These are phyloP conservation scores for Dipsacomyces acuminosporus DNA, from an alignment of 371 early-diverging fungal genomes.

Conservation along the genomic window DNA sequence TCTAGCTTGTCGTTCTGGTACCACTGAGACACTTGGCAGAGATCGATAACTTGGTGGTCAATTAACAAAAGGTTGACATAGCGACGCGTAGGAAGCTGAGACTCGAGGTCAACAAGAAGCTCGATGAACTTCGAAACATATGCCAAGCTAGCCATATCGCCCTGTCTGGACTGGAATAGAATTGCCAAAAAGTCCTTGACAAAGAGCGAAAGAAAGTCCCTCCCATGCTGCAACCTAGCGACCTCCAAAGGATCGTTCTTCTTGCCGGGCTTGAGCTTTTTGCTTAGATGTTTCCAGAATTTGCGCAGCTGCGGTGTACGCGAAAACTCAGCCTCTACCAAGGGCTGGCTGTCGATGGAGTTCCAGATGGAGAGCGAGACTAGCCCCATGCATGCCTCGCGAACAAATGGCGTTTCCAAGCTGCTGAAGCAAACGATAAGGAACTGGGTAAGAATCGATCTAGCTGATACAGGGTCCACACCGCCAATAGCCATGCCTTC, in stretches of 20 bases:
- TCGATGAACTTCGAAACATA: constrained; percentile 76
- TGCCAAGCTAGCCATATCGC: constrained; percentile 17
- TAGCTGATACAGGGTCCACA: constrained; percentile 45
- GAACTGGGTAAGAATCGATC: constrained; percentile 59
- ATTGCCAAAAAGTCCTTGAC: constrained; percentile 9
- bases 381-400: constrained; percentile 69
- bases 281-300: constrained; percentile 59
- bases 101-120: constrained; percentile 75
- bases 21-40: constrained; percentile 57
- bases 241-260: constrained; percentile 44
- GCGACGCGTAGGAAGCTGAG: constrained; percentile 88
- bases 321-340: constrained; percentile 54
- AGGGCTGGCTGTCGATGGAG: constrained; percentile 50
- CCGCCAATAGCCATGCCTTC: constrained; percentile 45
- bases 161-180: not conserved
- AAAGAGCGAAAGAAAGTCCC: constrained; percentile 20
- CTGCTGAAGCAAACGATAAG: constrained; percentile 73
- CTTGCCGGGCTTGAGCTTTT: constrained; percentile 48
- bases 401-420: constrained; percentile 67
- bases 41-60: constrained; percentile 71
- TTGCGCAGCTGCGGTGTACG: constrained; percentile 60
- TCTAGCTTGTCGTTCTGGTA: not conserved
- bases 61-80: constrained; percentile 74
- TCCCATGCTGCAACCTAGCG: not conserved
- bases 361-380: constrained; percentile 72